Evolutionary conservation across 371 early-diverging fungal species (phyloP).

Genomic region (Mycotypha africana): DNA sequence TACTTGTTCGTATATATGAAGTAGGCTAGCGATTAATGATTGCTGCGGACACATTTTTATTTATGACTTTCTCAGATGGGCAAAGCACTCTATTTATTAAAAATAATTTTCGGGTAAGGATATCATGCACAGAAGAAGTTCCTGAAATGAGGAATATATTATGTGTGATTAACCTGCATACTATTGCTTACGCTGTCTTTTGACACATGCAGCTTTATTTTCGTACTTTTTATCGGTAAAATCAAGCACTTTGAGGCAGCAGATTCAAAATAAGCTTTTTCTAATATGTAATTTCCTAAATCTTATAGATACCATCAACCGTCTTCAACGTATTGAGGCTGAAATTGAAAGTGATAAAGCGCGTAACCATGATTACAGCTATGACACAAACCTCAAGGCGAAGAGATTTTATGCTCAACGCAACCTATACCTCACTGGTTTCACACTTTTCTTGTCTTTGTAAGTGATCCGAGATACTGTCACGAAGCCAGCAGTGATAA

Average conservation of each 20-base stretch:
- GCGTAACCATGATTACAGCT: constrained; percentile 31
- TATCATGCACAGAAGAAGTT: neutral
- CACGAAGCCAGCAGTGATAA: too few species aligned
- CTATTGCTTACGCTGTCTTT: neutral
- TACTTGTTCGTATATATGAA: neutral
- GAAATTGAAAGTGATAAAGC: constrained; percentile 21
- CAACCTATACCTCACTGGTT: constrained; percentile 85
- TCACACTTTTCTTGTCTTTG: constrained; percentile 78
- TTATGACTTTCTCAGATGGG: constrained; percentile 20
- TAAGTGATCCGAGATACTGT: too few species aligned
- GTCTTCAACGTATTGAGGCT: constrained; percentile 49
- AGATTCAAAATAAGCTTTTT: neutral
- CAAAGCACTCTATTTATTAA: constrained; percentile 38
- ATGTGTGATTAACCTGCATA: too few species aligned
- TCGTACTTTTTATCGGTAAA: constrained; percentile 55
- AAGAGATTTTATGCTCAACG: constrained; percentile 81
- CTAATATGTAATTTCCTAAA: neutral
- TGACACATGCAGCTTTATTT: constrained; percentile 38
- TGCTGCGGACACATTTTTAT: neutral
- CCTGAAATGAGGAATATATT: neutral
- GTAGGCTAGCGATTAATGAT: neutral
- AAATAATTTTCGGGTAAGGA: constrained; percentile 52
- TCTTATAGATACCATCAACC: constrained; percentile 54
- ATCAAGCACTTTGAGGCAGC: neutral
- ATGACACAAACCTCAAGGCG: constrained; percentile 55